Base-by-base conservation (phyloP, 2,329 filamentous ascomycete species). In the Laburnicola sp. region DNA sequence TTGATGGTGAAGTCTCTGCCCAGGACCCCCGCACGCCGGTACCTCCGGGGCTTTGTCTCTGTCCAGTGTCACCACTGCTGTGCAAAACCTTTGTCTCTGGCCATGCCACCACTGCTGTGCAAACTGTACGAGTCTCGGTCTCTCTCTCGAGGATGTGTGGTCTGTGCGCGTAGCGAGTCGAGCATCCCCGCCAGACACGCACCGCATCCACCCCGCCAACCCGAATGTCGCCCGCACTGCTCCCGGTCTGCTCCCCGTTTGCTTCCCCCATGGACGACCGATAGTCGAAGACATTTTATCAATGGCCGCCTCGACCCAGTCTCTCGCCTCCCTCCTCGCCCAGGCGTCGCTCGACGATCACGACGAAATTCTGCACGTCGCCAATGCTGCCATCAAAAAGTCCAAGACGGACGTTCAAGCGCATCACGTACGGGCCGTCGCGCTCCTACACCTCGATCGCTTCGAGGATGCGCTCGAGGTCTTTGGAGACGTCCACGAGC, bases 391-490 rank as follows among this genome's bases (percentile, higher is more conserved):
- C 0, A 75, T 86, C 40, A 80, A 82, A 65, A 80, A 80, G 51
- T 80, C 79, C n/a, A 86, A 85, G 66, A 70, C 70, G 46, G 80
- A 86, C 58, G 52, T 77, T 25, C 76, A 82, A 35, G 86, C 86
- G 46, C 85, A 87, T 32, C 86, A 87, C 69, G 86, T 85, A 31
- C 86, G 87, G 54, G 80, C 87, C 10, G 82, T 93, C 38, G 88
- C 89, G 22, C 80, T 94, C 21, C 79, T 94, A 57, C 91, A 91
- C 70, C 83, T 94, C 61, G 90, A 94, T 73, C 87, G 89, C 51
- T 94, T 87, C 71, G 83, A 88, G 50, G 89, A 94, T 71, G 88
- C 88, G 39, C 76, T 91, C 41, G 83, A 84, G 52, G 81, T 84
- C 48, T 81, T 93, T 52, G 82, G 85, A 53, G 82, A 85, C 31